These are phyloP conservation scores for Trichoderma atrobrunneum DNA, from an alignment of 2,329 filamentous ascomycete genomes.

Conservation along the genomic window DNA sequence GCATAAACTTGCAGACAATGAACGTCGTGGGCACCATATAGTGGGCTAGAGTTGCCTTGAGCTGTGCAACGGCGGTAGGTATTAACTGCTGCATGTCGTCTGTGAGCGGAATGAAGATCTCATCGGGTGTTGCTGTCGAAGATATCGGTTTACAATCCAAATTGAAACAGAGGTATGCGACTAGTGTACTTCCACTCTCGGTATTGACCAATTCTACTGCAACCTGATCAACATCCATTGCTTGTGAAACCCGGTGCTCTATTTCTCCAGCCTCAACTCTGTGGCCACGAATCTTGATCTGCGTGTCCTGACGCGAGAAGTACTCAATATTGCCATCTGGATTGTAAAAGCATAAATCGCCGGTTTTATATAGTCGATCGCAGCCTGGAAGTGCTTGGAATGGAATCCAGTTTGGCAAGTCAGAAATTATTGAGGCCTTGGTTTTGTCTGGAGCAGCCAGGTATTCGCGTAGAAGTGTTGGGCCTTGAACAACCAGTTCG, in stretches of 20 bases:
- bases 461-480: slow-evolving; percentile 48
- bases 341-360: slow-evolving; percentile 43
- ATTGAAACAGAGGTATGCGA: not conserved
- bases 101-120: not conserved
- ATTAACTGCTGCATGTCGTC: slow-evolving; percentile 15
- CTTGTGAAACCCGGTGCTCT: slow-evolving; percentile 18
- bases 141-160: not conserved
- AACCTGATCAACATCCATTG: not conserved
- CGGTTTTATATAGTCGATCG: slow-evolving; percentile 41
- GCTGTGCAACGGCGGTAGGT: not conserved
- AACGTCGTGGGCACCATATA: slow-evolving; percentile 24
- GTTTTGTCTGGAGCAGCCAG: slow-evolving; percentile 40
- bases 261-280: slow-evolving; percentile 43
- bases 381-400: slow-evolving; percentile 7
- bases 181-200: not conserved
- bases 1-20: slow-evolving; percentile 21
- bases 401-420: not conserved
- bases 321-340: slow-evolving; percentile 39
- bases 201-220: not conserved
- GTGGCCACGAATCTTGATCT: slow-evolving; percentile 56
- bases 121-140: not conserved
- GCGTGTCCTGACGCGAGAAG: slow-evolving; percentile 51
- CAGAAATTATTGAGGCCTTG: slow-evolving; percentile 39
- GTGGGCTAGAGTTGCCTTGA: slow-evolving; percentile 19
- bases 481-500: slow-evolving; percentile 40